Evolutionary conservation across 2,329 filamentous ascomycete genomes (phyloP).

Genomic region (Sporothrix euskadiensis): DNA sequence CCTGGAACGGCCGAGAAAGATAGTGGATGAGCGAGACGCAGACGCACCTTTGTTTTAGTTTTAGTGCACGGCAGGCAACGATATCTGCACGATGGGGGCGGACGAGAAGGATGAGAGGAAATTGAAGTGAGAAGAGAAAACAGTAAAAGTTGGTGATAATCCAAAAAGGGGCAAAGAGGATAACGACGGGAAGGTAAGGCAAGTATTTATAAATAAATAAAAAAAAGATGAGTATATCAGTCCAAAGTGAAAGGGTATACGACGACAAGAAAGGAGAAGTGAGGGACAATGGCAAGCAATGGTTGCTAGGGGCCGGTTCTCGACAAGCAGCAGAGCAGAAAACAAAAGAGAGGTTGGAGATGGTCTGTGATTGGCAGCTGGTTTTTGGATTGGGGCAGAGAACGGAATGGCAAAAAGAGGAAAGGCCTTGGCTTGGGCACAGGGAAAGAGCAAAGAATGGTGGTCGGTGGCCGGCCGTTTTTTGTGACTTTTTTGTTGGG

Average conservation of each 20-base stretch:
- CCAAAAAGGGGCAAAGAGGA: neutral
- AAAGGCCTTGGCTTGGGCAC: neutral
- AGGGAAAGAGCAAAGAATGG: neutral
- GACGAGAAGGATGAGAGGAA: neutral
- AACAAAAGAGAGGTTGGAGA: slow-evolving; percentile 14
- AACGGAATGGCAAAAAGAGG: neutral
- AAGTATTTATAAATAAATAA: slow-evolving; percentile 2
- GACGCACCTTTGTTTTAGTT: slow-evolving; percentile 21
- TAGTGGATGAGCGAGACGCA: slow-evolving; percentile 19
- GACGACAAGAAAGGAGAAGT: neutral
- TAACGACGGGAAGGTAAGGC: neutral
- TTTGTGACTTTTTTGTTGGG: slow-evolving; percentile 2
- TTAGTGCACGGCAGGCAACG: slow-evolving; percentile 20
- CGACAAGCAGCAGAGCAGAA: neutral
- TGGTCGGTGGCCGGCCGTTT: neutral
- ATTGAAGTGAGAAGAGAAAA: neutral
- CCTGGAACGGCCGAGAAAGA: slow-evolving; percentile 23
- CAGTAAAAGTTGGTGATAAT: neutral
- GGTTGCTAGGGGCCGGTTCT: slow-evolving; percentile 12
- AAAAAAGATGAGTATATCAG: neutral
- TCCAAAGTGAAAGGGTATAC: neutral
- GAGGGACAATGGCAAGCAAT: slow-evolving; percentile 3
- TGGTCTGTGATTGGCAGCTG: neutral
- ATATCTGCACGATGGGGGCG: neutral
- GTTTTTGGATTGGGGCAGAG: neutral